phyloP scores from a whole-genome alignment of 2,329 filamentous ascomycete genomes.

The Calonectria crousiana region DNA sequence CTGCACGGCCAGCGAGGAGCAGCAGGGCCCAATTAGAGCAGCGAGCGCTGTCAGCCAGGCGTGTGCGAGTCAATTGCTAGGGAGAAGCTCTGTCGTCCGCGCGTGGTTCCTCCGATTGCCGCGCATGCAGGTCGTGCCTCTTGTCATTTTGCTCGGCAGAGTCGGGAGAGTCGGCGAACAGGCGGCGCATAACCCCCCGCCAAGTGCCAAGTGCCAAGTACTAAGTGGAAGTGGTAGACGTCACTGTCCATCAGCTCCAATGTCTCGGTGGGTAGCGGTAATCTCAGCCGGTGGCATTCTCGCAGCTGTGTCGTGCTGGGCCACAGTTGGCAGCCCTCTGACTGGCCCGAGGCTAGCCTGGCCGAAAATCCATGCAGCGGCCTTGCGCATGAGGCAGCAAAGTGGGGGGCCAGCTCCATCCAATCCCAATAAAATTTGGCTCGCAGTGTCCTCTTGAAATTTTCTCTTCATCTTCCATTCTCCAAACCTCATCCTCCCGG shows the following conservation, averaged over 20 bases:
- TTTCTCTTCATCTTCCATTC: constrained; percentile 28
- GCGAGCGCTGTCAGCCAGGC: not conserved
- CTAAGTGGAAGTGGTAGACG: not conserved
- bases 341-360: not conserved
- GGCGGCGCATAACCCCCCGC: not conserved
- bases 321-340: not conserved
- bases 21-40: not conserved
- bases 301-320: not conserved
- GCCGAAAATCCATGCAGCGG: not conserved
- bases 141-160: constrained; percentile 12
- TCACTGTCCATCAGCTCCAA: constrained; percentile 4
- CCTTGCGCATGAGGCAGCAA: constrained; percentile 48
- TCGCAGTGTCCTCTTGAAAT: constrained; percentile 22
- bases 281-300: not conserved
- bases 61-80: constrained; percentile 3
- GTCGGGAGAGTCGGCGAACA: constrained; percentile 14
- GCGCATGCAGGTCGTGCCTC: constrained; percentile 5
- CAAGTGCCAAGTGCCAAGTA: not conserved
- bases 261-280: constrained; percentile 1
- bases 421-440: constrained; percentile 41
- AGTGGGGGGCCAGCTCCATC: constrained; percentile 44
- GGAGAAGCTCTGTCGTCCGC: not conserved
- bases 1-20: not conserved
- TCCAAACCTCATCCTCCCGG: constrained; percentile 25
- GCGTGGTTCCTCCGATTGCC: not conserved